These are phyloP conservation scores for Cordyceps pruinosa DNA, from an alignment of 2,329 filamentous ascomycete species.

Conservation along the genomic window DNA sequence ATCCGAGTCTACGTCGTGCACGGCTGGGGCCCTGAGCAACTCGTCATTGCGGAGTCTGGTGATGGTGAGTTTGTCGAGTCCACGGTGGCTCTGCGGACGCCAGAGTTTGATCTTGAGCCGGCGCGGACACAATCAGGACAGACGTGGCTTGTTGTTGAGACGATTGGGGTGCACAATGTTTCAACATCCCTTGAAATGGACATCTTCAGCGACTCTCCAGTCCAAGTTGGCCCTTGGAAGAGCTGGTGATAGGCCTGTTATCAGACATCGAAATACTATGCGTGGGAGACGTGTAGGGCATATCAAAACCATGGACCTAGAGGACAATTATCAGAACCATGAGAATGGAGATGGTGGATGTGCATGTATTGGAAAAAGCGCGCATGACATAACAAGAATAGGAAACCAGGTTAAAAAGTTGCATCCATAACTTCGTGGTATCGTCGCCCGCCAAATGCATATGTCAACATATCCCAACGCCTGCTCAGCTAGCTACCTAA, in stretches of 20 bases:
- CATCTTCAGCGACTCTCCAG: slow-evolving; percentile 42
- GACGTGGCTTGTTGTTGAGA: slow-evolving; percentile 76
- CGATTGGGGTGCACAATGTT: slow-evolving; percentile 51
- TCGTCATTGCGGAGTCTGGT: slow-evolving; percentile 57
- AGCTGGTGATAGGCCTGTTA: neutral
- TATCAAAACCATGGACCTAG: neutral
- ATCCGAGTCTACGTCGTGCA: slow-evolving; percentile 67
- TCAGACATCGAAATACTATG: neutral
- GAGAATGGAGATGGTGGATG: neutral
- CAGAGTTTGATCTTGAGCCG: slow-evolving; percentile 69
- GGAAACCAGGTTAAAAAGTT: neutral
- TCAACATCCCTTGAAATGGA: slow-evolving; percentile 44
- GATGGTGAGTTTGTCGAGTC: slow-evolving; percentile 69
- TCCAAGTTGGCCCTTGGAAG: slow-evolving; percentile 40
- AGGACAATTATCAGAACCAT: no score
- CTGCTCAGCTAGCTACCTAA: neutral
- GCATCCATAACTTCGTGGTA: neutral
- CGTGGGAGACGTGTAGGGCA: neutral
- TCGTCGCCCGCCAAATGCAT: neutral
- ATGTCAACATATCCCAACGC: neutral
- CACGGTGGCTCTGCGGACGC: slow-evolving; percentile 57
- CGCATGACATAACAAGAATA: neutral
- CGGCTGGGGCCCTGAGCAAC: slow-evolving; percentile 62
- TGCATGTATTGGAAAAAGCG: neutral
- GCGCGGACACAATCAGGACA: slow-evolving; percentile 47